phyloP scores from a whole-genome alignment of 768 basidiomycete genomes.

The Nevesoporus exiguus region DNA sequence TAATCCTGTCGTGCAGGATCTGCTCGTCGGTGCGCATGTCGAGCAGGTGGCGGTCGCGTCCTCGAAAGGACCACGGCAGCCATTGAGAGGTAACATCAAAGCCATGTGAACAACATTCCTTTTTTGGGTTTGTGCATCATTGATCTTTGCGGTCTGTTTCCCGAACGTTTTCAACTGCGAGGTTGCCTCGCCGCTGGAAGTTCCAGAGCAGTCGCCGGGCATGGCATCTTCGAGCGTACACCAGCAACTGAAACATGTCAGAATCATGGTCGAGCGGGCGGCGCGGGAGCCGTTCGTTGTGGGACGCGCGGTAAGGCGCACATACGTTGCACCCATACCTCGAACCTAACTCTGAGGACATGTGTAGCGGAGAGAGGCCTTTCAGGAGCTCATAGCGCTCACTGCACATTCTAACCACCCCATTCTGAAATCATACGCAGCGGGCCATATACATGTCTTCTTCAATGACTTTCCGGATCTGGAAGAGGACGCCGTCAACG shows the following conservation, averaged over 20 bases:
- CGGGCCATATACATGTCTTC: slow-evolving; percentile 52
- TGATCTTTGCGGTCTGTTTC: slow-evolving; percentile 13
- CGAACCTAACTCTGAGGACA: slow-evolving; percentile 10
- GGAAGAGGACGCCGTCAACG: slow-evolving; percentile 73
- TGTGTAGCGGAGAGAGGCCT: slow-evolving; percentile 47
- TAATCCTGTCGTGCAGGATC: slow-evolving; percentile 59
- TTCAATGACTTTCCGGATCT: slow-evolving; percentile 67
- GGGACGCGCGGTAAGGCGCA: slow-evolving; percentile 37
- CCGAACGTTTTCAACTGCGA: neutral
- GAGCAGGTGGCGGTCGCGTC: neutral
- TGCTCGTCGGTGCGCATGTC: slow-evolving; percentile 32
- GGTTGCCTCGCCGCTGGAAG: neutral
- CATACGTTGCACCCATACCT: neutral
- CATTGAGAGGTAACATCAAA: neutral
- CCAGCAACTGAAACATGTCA: slow-evolving; percentile 21
- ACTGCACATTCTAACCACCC: slow-evolving; percentile 44
- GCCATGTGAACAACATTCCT: slow-evolving; percentile 27
- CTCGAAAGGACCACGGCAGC: neutral
- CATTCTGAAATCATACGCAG: slow-evolving; percentile 53
- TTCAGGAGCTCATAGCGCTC: slow-evolving; percentile 52
- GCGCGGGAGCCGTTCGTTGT: slow-evolving; percentile 37
- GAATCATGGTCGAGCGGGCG: slow-evolving; percentile 43
- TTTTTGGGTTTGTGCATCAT: slow-evolving; percentile 6
- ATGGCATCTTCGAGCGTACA: slow-evolving; percentile 23
- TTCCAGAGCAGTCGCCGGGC: neutral